Evolutionary conservation across 495 filamentous ascomycete species (phyloP).

Genomic region (Cercophora sp.): DNA sequence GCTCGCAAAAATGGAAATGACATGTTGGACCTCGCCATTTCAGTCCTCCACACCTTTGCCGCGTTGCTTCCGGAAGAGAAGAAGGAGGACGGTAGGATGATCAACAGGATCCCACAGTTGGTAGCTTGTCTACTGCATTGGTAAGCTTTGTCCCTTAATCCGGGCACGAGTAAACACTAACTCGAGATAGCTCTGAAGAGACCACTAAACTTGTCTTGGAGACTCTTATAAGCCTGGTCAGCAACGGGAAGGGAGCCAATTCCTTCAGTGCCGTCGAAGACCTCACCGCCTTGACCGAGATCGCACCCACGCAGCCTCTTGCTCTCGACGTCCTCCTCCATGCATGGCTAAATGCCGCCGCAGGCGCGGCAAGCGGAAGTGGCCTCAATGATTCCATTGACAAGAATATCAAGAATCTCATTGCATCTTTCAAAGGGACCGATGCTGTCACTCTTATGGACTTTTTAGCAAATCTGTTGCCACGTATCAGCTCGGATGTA

Average conservation of each 20-base stretch:
- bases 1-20: conserved; percentile 33
- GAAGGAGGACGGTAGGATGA: conserved; percentile 39
- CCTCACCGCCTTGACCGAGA: conserved; percentile 47
- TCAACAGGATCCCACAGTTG: conserved; percentile 47
- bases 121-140: conserved; percentile 48
- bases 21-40: conserved; percentile 59
- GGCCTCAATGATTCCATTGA: conserved; percentile 39
- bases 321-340: conserved; percentile 49
- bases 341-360: conserved; percentile 44
- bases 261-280: conserved; percentile 44
- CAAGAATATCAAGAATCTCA: conserved; percentile 37
- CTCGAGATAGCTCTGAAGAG: conserved; percentile 40
- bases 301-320: conserved; percentile 47
- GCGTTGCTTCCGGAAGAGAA: conserved; percentile 45
- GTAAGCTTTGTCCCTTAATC: conserved; percentile 29
- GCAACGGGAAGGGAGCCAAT: conserved; percentile 41
- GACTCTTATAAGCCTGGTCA: conserved; percentile 49
- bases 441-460: conserved; percentile 47
- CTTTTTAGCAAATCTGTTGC: conserved; percentile 43
- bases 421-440: conserved; percentile 46
- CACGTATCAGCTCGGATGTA: conserved; percentile 38
- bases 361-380: conserved; percentile 20
- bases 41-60: conserved; percentile 56
- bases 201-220: conserved; percentile 50
- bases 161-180: conserved; percentile 18